Percentiles rank a stretch among this genome's conserved stretches.
Conservation (phyloP, 1,139 yeast species). For the Scheffersomyces cryptocercus region DNA sequence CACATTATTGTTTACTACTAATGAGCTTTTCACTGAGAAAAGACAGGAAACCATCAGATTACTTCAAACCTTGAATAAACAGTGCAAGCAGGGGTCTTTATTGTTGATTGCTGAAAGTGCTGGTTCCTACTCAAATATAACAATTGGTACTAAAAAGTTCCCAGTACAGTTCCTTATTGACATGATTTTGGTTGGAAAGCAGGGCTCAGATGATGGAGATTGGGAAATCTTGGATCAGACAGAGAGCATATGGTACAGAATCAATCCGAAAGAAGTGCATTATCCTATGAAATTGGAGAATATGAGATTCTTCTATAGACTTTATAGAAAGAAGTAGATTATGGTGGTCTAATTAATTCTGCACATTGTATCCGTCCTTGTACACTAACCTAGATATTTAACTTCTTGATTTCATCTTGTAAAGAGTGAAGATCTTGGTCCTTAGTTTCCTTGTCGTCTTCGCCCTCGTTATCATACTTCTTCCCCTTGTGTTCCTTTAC, state of each 20-base stretch:
- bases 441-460: neutral
- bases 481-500: neutral
- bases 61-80: conserved; percentile 49
- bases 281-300: conserved; percentile 79
- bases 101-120: conserved; percentile 83
- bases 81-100: conserved; percentile 56
- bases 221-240: conserved; percentile 69
- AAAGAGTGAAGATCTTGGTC: conserved; percentile 2
- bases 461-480: neutral
- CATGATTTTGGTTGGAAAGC: conserved; percentile 63
- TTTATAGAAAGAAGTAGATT: conserved; percentile 54
- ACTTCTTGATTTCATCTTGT: conserved; percentile 6
- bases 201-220: conserved; percentile 47
- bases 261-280: conserved; percentile 50
- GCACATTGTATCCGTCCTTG: no score
- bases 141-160: conserved; percentile 71
- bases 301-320: conserved; percentile 81
- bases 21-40: conserved; percentile 76
- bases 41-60: conserved; percentile 61
- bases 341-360: neutral
- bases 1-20: conserved; percentile 80
- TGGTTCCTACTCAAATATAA: conserved; percentile 82
- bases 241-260: conserved; percentile 84
- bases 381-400: conserved; percentile 5
- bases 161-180: conserved; percentile 83